Evolutionary conservation across 2,329 filamentous ascomycete species (phyloP).

Genomic region (Dactylellina drechsleri): DNA sequence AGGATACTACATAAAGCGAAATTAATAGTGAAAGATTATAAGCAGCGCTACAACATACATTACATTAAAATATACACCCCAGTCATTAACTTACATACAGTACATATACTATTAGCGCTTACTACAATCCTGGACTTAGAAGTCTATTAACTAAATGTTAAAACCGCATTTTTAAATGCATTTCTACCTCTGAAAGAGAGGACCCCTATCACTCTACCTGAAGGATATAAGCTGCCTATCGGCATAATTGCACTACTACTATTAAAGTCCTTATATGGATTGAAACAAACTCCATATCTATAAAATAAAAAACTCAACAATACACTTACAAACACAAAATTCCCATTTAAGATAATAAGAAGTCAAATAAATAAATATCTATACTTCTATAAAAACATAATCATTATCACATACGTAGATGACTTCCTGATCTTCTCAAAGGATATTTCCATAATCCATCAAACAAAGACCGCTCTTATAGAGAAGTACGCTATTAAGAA

Average conservation of each 20-base stretch:
- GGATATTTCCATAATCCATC: neutral
- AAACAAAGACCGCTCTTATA: neutral
- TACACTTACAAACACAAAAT: neutral
- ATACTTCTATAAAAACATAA: neutral
- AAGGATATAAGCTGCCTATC: neutral
- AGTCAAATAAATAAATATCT: neutral
- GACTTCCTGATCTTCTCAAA: too few relatives aligned
- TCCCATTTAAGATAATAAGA: neutral
- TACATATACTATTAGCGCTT: too few relatives aligned
- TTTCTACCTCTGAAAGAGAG: too few relatives aligned
- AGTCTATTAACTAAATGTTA: too few relatives aligned
- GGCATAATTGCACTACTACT: neutral
- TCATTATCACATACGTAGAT: neutral
- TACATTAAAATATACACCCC: neutral
- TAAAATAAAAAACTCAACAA: too few relatives aligned
- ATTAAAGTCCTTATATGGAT: neutral
- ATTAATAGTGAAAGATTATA: neutral
- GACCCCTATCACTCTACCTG: neutral
- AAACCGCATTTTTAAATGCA: too few relatives aligned
- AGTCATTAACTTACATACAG: too few relatives aligned
- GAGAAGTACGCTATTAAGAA: neutral
- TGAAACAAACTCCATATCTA: neutral
- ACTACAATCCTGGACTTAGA: too few relatives aligned
- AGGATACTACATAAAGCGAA: too few relatives aligned
- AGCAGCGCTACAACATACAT: neutral